These are phyloP conservation scores for Xylariaceae sp. DNA, from an alignment of 2,329 filamentous ascomycete genomes.

Conservation along the genomic window DNA sequence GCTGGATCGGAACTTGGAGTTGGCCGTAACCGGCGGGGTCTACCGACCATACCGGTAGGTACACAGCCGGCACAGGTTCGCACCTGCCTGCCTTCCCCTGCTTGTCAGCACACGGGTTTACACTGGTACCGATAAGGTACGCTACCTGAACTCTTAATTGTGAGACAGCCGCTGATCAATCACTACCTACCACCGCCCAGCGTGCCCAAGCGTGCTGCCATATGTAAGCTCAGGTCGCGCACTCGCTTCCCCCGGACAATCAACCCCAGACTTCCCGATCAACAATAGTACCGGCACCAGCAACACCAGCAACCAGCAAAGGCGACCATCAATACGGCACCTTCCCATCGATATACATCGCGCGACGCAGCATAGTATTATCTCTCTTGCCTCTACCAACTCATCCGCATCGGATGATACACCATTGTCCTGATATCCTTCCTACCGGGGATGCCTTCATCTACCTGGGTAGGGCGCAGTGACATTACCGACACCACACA, in stretches of 20 bases:
- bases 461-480: constrained; percentile 18
- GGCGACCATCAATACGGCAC: neutral
- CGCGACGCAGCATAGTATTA: neutral
- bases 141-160: no score
- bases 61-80: neutral
- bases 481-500: constrained; percentile 8
- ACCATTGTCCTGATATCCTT: constrained; percentile 23
- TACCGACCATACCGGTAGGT: neutral
- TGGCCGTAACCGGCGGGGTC: constrained; percentile 1
- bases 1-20: neutral
- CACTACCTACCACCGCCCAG: neutral
- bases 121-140: neutral
- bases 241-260: neutral
- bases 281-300: neutral
- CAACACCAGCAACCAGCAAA: constrained; percentile 1
- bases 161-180: neutral
- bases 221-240: neutral
- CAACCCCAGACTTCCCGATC: neutral
- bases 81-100: neutral
- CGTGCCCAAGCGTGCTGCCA: no score
- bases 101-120: neutral
- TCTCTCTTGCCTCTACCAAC: neutral
- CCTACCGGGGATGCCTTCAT: constrained; percentile 19
- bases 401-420: constrained; percentile 19
- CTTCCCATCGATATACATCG: neutral